Evolutionary conservation across 2,329 filamentous ascomycete genomes (phyloP).

Genomic region (Colletotrichum sansevieriae): DNA sequence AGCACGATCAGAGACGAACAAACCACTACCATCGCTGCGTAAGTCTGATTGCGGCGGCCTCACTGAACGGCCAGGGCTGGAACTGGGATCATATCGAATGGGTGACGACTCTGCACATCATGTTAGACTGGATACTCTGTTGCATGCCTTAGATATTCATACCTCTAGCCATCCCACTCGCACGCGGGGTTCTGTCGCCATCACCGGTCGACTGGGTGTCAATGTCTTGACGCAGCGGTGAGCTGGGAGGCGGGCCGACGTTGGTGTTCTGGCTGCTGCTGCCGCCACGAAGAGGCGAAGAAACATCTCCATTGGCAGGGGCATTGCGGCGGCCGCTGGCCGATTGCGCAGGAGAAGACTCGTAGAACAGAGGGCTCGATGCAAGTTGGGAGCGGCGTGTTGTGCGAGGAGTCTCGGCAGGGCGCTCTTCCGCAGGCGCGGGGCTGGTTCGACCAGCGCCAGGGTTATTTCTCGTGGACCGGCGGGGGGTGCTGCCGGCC

Average conservation of each 20-base stretch:
- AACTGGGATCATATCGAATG: conserved; percentile 90
- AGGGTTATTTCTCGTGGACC: conserved; percentile 47
- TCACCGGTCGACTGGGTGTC: conserved; percentile 66
- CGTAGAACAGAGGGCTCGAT: conserved; percentile 87
- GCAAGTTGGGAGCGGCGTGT: conserved; percentile 65
- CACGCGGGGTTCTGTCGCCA: conserved; percentile 78
- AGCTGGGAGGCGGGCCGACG: conserved; percentile 62
- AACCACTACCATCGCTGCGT: conserved; percentile 84
- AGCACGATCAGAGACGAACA: conserved; percentile 78
- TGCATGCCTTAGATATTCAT: conserved; percentile 45
- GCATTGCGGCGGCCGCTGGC: conserved; percentile 47
- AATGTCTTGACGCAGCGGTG: conserved; percentile 70
- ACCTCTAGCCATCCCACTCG: conserved; percentile 75
- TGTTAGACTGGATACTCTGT: neutral
- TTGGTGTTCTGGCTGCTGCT: conserved; percentile 68
- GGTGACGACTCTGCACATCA: conserved; percentile 83
- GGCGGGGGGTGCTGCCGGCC: conserved; percentile 55
- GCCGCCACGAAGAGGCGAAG: conserved; percentile 69
- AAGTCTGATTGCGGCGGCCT: conserved; percentile 76
- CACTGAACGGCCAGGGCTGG: conserved; percentile 79
- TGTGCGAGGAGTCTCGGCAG: conserved; percentile 58
- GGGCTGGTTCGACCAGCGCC: conserved; percentile 61
- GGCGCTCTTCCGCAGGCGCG: conserved; percentile 45
- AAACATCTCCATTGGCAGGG: conserved; percentile 55
- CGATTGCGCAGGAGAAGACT: conserved; percentile 58